These are phyloP conservation scores for Mortierella sp. DNA, from an alignment of 371 early-diverging fungal genomes.

Conservation along the genomic window DNA sequence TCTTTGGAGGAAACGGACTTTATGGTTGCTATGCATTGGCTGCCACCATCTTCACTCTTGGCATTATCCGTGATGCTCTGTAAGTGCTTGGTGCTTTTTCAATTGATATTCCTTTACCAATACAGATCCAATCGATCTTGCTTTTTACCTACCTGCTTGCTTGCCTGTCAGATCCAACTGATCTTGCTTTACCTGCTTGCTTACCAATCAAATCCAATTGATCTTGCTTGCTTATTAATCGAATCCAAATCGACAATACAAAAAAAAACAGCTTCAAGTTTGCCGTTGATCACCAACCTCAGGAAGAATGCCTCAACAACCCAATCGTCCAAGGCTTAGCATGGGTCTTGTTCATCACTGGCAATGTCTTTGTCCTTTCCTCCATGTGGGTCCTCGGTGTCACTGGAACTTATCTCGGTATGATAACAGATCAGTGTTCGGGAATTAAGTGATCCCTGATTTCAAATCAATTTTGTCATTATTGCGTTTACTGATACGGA, in stretches of 20 bases:
- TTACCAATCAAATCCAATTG: background rate
- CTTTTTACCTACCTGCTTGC: background rate
- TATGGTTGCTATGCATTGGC: constrained; percentile 87
- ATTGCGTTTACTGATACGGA: too few species aligned
- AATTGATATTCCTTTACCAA: background rate
- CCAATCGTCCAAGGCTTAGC: constrained; percentile 64
- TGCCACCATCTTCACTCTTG: constrained; percentile 83
- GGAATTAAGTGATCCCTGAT: too few species aligned
- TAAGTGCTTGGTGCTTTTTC: constrained; percentile 59
- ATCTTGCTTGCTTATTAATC: too few species aligned
- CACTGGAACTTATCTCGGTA: constrained; percentile 92
- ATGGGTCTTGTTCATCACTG: constrained; percentile 67
- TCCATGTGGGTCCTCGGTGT: constrained; percentile 91
- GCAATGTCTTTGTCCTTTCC: constrained; percentile 84
- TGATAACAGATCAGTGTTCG: constrained; percentile 9
- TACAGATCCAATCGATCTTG: background rate
- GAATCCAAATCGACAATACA: too few species aligned
- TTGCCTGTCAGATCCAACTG: background rate
- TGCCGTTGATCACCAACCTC: constrained; percentile 80
- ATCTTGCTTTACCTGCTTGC: constrained; percentile 15
- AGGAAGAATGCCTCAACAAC: constrained; percentile 63
- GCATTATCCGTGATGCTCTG: constrained; percentile 86
- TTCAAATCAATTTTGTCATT: too few species aligned
- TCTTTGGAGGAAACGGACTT: constrained; percentile 77
- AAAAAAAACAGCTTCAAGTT: constrained; percentile 68